Evolutionary conservation across 2,329 filamentous ascomycete species (phyloP).

Genomic region (Sarocladium oryzae): DNA sequence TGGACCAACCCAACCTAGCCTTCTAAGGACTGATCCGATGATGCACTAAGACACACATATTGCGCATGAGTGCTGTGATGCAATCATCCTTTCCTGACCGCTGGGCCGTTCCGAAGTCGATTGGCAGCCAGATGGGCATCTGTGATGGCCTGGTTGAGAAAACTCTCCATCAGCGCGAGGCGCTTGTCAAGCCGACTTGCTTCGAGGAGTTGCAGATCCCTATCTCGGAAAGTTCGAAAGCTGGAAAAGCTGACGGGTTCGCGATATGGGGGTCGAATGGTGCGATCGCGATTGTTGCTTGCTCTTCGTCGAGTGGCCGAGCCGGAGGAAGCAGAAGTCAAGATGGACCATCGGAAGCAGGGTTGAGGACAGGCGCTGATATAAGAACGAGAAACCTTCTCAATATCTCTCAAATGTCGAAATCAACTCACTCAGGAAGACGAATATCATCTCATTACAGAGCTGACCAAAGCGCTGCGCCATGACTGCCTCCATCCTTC

Average conservation of each 20-base stretch:
- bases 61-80: not conserved
- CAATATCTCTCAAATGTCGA: constrained; percentile 7
- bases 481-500: constrained; percentile 6
- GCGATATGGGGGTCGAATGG: constrained; percentile 4
- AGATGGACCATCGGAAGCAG: not conserved
- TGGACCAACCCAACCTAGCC: too few relatives aligned
- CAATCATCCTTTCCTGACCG: too few relatives aligned
- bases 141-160: too few relatives aligned
- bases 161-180: too few relatives aligned
- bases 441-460: too few relatives aligned
- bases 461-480: too few relatives aligned
- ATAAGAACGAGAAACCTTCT: constrained; percentile 9
- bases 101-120: too few relatives aligned
- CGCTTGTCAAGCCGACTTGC: not conserved
- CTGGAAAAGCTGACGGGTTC: not conserved
- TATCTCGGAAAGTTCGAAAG: not conserved
- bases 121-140: too few relatives aligned
- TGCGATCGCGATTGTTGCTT: not conserved
- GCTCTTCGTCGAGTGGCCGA: not conserved
- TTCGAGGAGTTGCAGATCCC: not conserved
- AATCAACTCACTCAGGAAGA: constrained; percentile 8
- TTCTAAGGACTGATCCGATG: not conserved
- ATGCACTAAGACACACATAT: constrained; percentile 6
- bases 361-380: not conserved
- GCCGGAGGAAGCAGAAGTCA: not conserved